phyloP scores from a whole-genome alignment of 352 stramenopile species.

The Phytopythium aichiense region DNA sequence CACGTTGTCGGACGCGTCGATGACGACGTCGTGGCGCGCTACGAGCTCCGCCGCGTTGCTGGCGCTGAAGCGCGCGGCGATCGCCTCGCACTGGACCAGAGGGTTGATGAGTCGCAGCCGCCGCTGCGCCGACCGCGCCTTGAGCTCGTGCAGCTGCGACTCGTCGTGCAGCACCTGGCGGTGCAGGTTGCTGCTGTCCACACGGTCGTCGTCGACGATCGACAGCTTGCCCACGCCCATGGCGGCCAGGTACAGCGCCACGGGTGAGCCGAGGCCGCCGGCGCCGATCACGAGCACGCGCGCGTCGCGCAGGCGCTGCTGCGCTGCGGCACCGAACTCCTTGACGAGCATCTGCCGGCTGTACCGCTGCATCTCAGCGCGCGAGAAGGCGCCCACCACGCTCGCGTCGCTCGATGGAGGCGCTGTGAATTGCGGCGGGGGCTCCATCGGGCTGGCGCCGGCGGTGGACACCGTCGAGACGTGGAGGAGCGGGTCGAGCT shows the following conservation, averaged over 20 bases:
- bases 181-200: conserved; percentile 97
- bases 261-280: conserved; percentile 94
- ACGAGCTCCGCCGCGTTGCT: conserved; percentile 84
- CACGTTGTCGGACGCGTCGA: conserved; percentile 97
- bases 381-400: conserved; percentile 33
- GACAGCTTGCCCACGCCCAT: conserved; percentile 92
- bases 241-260: conserved; percentile 93
- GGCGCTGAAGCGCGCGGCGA: conserved; percentile 50
- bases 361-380: conserved; percentile 81
- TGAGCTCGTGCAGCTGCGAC: conserved; percentile 72
- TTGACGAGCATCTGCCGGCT: conserved; percentile 93
- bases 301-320: conserved; percentile 75
- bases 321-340: conserved; percentile 88
- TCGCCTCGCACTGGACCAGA: conserved; percentile 49
- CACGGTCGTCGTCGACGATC: conserved; percentile 93
- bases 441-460: not conserved
- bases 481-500: not conserved
- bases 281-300: conserved; percentile 91
- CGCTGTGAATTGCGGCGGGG: not conserved
- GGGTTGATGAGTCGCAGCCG: conserved; percentile 75
- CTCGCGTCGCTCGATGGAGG: not conserved
- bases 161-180: conserved; percentile 94
- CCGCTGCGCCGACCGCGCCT: conserved; percentile 84
- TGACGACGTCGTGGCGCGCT: conserved; percentile 84
- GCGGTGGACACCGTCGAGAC: not conserved